Evolutionary conservation across 176 grass and related monocot genomes (phyloP).

Genomic region (Zoysia pacifica): DNA sequence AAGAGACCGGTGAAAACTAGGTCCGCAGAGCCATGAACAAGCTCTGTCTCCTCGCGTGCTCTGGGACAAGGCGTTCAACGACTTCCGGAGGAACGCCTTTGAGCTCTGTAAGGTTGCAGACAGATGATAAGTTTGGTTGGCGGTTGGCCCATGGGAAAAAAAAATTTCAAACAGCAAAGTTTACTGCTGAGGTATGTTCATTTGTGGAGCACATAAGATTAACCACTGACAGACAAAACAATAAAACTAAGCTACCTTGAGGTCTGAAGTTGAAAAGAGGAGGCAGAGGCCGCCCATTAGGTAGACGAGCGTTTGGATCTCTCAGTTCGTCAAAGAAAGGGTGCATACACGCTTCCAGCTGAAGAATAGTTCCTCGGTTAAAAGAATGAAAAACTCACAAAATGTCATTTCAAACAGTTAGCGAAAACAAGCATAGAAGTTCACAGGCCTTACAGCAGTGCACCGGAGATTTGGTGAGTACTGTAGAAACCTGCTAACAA

Average conservation of each 20-base stretch:
- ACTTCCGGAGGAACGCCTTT: slow-evolving; percentile 55
- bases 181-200: background rate
- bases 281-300: slow-evolving; percentile 80
- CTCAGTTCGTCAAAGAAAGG: slow-evolving; percentile 96
- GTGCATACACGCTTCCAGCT: slow-evolving; percentile 96
- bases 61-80: slow-evolving; percentile 65
- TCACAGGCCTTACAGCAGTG: slow-evolving; percentile 66
- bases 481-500: slow-evolving; percentile 87
- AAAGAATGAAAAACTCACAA: slow-evolving; percentile 18
- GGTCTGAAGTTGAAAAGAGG: slow-evolving; percentile 89
- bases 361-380: slow-evolving; percentile 27
- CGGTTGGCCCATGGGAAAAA: too few relatives aligned
- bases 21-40: slow-evolving; percentile 88
- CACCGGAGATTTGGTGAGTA: slow-evolving; percentile 92
- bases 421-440: background rate
- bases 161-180: background rate
- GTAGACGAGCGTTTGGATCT: slow-evolving; percentile 76
- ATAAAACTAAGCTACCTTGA: slow-evolving; percentile 51
- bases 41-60: slow-evolving; percentile 81
- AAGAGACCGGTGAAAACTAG: slow-evolving; percentile 30
- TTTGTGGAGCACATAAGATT: background rate
- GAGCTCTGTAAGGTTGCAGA: slow-evolving; percentile 61
- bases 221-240: background rate
- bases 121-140: slow-evolving; percentile 29
- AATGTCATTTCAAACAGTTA: background rate